phyloP scores from a whole-genome alignment of 805 yeast genomes.

The Suhomyces pyralidae region DNA sequence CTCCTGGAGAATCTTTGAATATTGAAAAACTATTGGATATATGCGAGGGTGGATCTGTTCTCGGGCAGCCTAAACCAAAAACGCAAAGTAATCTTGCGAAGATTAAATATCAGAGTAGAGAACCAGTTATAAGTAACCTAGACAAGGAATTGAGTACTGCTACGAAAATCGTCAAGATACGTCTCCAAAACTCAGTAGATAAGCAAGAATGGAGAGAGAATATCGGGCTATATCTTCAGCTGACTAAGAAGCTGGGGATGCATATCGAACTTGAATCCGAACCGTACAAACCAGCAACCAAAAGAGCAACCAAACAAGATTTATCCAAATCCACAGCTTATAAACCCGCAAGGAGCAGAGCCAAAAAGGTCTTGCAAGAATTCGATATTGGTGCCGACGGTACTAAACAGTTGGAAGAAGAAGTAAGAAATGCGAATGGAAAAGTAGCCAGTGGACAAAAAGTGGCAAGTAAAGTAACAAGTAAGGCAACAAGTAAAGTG shows the following conservation, averaged over 20 bases:
- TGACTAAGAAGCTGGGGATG: slow-evolving; percentile 2
- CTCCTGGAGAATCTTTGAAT: slow-evolving; percentile 75
- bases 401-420: slow-evolving; percentile 2
- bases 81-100: slow-evolving; percentile 3
- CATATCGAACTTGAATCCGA: background rate
- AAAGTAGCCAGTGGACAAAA: background rate
- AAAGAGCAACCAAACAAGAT: background rate
- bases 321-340: background rate
- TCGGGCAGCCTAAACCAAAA: slow-evolving; percentile 1
- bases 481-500: background rate
- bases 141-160: slow-evolving; percentile 14
- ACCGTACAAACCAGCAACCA: background rate
- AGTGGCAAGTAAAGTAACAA: background rate
- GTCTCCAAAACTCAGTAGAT: slow-evolving; percentile 26
- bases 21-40: slow-evolving; percentile 51
- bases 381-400: slow-evolving; percentile 8
- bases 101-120: slow-evolving; percentile 10
- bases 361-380: slow-evolving; percentile 3
- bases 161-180: slow-evolving; percentile 19
- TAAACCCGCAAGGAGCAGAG: background rate
- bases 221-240: slow-evolving; percentile 14
- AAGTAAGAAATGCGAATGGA: background rate
- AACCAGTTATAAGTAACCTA: slow-evolving; percentile 13
- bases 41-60: slow-evolving; percentile 13
- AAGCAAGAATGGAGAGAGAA: slow-evolving; percentile 25